phyloP scores from a whole-genome alignment of 257 asterid genomes.

The Plantago ovata region DNA sequence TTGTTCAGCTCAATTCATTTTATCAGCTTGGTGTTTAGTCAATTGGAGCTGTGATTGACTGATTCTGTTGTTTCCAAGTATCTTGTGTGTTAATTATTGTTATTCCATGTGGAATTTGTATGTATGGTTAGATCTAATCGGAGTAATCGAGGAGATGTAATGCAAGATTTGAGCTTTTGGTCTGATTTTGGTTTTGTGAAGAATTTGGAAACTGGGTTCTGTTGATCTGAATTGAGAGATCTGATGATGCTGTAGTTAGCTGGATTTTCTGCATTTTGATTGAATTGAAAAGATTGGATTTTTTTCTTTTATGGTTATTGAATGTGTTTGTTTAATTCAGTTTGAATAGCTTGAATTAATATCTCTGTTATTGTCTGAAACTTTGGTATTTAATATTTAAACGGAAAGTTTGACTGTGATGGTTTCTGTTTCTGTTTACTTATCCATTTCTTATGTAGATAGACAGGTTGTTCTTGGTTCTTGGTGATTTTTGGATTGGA shows the following conservation, averaged over 20 bases:
- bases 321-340: conserved; percentile 35
- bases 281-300: conserved; percentile 30
- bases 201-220: conserved; percentile 23
- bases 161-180: conserved; percentile 32
- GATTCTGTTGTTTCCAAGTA: neutral
- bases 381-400: neutral
- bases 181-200: conserved; percentile 21
- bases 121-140: conserved; percentile 22
- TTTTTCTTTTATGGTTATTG: conserved; percentile 24
- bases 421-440: neutral
- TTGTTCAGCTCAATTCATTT: conserved; percentile 12
- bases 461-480: neutral
- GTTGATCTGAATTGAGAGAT: conserved; percentile 55
- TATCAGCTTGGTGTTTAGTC: conserved; percentile 9
- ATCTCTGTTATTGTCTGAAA: too few relatives aligned
- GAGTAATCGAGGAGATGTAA: conserved; percentile 21
- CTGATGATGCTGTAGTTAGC: conserved; percentile 22
- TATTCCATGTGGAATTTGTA: neutral
- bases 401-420: neutral
- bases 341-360: too few relatives aligned
- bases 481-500: conserved; percentile 7
- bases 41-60: conserved; percentile 12
- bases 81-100: neutral
- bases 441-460: neutral
- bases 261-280: conserved; percentile 28